Evolutionary conservation across 768 basidiomycete genomes (phyloP), one percentile per base, ranked within the genome.

Genomic region (Suillus alpinus): DNA sequence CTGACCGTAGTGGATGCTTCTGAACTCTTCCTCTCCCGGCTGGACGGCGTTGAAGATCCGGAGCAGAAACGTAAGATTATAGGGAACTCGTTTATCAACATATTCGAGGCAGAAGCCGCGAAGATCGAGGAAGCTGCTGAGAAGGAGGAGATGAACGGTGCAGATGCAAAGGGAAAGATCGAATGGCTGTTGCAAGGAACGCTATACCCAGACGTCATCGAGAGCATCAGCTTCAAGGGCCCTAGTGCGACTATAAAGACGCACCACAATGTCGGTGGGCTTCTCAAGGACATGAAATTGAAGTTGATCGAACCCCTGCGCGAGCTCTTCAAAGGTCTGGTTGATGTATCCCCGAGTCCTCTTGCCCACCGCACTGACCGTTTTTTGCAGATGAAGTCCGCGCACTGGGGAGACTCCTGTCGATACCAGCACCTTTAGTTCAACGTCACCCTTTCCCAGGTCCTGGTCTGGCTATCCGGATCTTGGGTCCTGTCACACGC

Each of bases 181-280:
- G 97, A 98, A 72, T 99, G 95, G 95, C 75, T 99, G 51, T 78
- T 99, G 12, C 97, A 99, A 76, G 97, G 97, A 4, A 99, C 97
- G 0, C 83, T 99, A 14, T 99, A 98, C 75, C 97, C 97, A 2
- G 97, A 99, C 71, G 97, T 99, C 61, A 99, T 98, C 71, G 97
- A 99, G 80, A 94, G 91, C 71, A 97, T 99, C 78, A 94, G 91
- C 76, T 99, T 99, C 85, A 98, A 98, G 77, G 97, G 97, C 2
- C 97, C 97, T 0, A 94, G 91, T 65, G 97, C 97, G 41, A 98
- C 96, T 10, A 99, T 99, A 82, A 99, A 99, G 82, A 98, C 97
- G 2, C 97, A 99, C 73, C 97, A 98, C 75, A 99, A 99, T 66
- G 97, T 98, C 65, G 97, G 97, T 32, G 96, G 96, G 3, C 79